phyloP scores from a whole-genome alignment of 202 grass and related monocot genomes.

The Zizania palustris region DNA sequence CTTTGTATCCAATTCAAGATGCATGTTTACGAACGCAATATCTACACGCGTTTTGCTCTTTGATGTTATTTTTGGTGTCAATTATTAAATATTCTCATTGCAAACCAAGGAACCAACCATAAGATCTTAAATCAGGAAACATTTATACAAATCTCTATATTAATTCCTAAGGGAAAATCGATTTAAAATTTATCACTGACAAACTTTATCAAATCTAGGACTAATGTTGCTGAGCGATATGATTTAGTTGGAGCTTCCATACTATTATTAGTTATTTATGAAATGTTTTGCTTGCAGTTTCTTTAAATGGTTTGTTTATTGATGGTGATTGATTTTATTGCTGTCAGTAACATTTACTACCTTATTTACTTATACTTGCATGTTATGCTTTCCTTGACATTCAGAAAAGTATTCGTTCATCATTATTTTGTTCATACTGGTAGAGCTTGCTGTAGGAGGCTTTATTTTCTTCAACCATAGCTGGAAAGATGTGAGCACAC shows the following conservation, averaged over 20 bases:
- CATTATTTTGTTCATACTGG: constrained; percentile 86
- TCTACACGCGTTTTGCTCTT: not conserved
- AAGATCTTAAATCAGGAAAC: not conserved
- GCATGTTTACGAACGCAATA: constrained; percentile 15
- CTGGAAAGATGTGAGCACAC: constrained; percentile 73
- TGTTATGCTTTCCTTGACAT: constrained; percentile 69
- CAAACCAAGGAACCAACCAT: not conserved
- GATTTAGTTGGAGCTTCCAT: not conserved
- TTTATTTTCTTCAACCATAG: constrained; percentile 92
- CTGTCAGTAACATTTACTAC: constrained; percentile 23
- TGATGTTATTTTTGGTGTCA: constrained; percentile 10
- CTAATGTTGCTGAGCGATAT: not conserved
- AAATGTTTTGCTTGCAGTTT: constrained; percentile 19
- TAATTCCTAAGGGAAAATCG: not conserved
- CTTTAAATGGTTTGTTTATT: constrained; percentile 8
- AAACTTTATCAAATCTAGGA: not conserved
- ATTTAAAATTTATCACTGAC: not conserved
- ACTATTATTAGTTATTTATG: constrained; percentile 13
- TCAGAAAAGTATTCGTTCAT: constrained; percentile 80
- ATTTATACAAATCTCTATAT: not conserved
- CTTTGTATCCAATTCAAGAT: constrained; percentile 72
- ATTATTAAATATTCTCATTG: constrained; percentile 14
- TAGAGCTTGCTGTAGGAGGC: constrained; percentile 78
- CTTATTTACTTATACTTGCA: constrained; percentile 11
- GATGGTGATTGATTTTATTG: not conserved